Base-by-base conservation (phyloP, 192 early-diverging fungal genomes). In the Linderina pennispora region DNA sequence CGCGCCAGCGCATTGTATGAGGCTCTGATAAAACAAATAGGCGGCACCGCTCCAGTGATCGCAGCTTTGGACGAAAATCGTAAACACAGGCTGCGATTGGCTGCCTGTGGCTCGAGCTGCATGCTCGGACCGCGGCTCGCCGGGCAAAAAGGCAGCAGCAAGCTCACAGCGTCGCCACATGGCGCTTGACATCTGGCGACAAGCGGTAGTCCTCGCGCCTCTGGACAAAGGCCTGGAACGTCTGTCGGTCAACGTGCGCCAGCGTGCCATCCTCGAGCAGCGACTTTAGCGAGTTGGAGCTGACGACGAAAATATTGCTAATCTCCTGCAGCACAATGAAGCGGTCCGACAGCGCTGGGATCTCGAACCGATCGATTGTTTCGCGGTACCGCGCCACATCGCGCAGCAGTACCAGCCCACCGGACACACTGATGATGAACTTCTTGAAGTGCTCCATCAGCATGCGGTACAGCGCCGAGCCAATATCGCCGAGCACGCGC, bases 371-470 rank as follows among this genome's bases (percentile, higher is more conserved):
- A 36, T 74, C 60, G 28, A 99, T 80, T 0, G 80, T 62, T 68
- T 97, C 88, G 60, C 90, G 94, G 67, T 99, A 99, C 53, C 82
- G 88, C 4, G 92, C 81, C 40, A 99, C 83, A 57, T 99, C 96
- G 84, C 89, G 91, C 43, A 90, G 76, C 17, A 99, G 60, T 32
- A 94, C 76, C 15, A 99, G 63, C 20, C 90, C 92, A 31, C 96
- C 96, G 7, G 83, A 82, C 9, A 89, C 79, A 53, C 80, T 92
- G 17, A 94, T 88, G 17, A 59, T 56, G 45, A 84, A 97, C 58
- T 89, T 91, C 68, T 91, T 90, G 48, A 91, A 80, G 47, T 99
- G 96, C 26, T 96, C 96, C 56, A 95, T 62, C 45, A 98, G 71
- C 72, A 92, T 68, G 7, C 87, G 72, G 50, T 95, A 82, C 51